phyloP scores from a whole-genome alignment of 352 stramenopile genomes.

The Globisporangium sylvaticum region DNA sequence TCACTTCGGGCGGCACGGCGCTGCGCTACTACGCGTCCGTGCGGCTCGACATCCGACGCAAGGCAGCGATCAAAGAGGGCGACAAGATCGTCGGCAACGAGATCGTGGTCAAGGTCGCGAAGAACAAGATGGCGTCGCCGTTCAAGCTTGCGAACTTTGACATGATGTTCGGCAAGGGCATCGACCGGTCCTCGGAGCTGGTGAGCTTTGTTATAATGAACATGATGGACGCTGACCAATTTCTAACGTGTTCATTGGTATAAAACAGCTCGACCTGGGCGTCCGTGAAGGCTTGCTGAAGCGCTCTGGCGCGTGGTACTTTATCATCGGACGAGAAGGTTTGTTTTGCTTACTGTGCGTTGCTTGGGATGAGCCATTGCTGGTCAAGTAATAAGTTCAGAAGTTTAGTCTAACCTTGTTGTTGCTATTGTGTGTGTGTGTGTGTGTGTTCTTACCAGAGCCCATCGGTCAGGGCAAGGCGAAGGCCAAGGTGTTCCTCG shows the following conservation, averaged over 20 bases:
- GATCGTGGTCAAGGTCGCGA: conserved; percentile 97
- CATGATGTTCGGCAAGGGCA: conserved; percentile 96
- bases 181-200: conserved; percentile 88
- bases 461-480: conserved; percentile 80
- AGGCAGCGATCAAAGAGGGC: conserved; percentile 89
- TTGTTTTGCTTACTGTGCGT: conserved; percentile 5
- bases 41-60: conserved; percentile 94
- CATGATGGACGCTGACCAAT: not conserved
- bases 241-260: not conserved
- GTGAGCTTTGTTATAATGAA: conserved; percentile 22
- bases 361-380: not conserved
- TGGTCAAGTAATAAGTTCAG: conserved; percentile 2
- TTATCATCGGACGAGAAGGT: conserved; percentile 58
- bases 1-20: conserved; percentile 91
- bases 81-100: conserved; percentile 94
- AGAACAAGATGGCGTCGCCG: conserved; percentile 98
- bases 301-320: conserved; percentile 80
- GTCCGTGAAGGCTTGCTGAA: conserved; percentile 73
- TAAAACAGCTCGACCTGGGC: conserved; percentile 57
- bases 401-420: not conserved
- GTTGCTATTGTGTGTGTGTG: not conserved
- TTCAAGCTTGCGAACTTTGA: conserved; percentile 95
- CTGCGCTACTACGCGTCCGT: conserved; percentile 89
- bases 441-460: conserved; percentile 28
- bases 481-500: conserved; percentile 80